Evolutionary conservation across 1,284 basidiomycete species (phyloP), one percentile per base, ranked within the genome.

Genomic region (Sanghuangporus baumii): DNA sequence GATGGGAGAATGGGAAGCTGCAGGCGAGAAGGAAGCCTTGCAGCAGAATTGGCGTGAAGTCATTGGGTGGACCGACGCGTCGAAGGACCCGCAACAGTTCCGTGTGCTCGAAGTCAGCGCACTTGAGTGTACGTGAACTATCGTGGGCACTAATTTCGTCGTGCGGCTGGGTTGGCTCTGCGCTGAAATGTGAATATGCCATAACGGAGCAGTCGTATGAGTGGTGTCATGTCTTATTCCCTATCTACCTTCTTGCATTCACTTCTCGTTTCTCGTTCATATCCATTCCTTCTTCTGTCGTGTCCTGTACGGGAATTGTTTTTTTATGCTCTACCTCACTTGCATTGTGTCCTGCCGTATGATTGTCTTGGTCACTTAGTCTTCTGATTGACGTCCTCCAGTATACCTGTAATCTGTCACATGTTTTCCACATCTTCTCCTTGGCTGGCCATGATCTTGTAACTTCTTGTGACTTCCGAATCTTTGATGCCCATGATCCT

Each of bases 1-100:
- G 64, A 75, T 89, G 64, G 81, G 80, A 23, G 72, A 82, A 36
- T 92, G 91, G 71, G 82, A 83, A 3, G 85, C 82, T n/a, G 84
- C 89, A 2, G 89, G 90, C 7, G 91, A 91, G 75, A 93, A 92
- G 74, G 91, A 92, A 71, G 91, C 89, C 23, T 88, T 89, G 65
- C 74, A 78, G 16, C 79, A 81, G 67, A 90, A 92, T 73, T 93
- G 91, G 90, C 78, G 88, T 62, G 87, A 89, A 68, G 73, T 85
- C 38, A 82, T 91, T 38, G 86, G 86, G 20, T 92, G 89, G 87
- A 82, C 82, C 14, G 91, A 93, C 72, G 79, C 85, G 68, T 85
- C 84, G 54, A 91, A 90, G 72, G 89, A 91, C 67, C 69, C 81
- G 31, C 76, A 80, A 12, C 76, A 85, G 71, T 92, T 92, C 76